A percentile compares a stretch with the other conserved stretches of the same genome.
Evolutionary conservation across 441 rosid species (phyloP).

Genomic region (Populus tomentosa): DNA sequence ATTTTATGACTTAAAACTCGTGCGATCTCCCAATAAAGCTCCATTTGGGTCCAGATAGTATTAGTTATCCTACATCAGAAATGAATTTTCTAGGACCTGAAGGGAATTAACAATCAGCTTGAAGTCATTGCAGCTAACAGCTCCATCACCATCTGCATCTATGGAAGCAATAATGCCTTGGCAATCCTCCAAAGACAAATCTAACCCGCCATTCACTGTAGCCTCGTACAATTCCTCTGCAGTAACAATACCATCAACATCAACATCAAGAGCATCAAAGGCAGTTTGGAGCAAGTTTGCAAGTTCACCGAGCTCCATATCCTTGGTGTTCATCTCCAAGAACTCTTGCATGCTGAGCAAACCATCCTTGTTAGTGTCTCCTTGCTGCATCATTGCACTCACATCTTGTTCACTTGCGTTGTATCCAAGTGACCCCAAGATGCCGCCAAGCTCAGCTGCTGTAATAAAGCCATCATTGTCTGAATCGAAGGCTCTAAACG

Average conservation of each 20-base stretch:
- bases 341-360: slow-evolving; percentile 51
- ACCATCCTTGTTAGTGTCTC: slow-evolving; percentile 45
- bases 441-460: slow-evolving; percentile 46
- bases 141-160: slow-evolving; percentile 53
- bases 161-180: slow-evolving; percentile 33
- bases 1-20: background rate
- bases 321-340: slow-evolving; percentile 53
- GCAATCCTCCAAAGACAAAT: slow-evolving; percentile 31
- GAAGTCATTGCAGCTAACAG: slow-evolving; percentile 37
- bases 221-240: slow-evolving; percentile 35
- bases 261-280: slow-evolving; percentile 26
- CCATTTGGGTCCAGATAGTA: background rate
- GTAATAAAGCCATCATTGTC: slow-evolving; percentile 50
- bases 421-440: slow-evolving; percentile 50
- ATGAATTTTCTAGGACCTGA: slow-evolving; percentile 2
- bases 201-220: slow-evolving; percentile 16
- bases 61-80: background rate
- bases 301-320: slow-evolving; percentile 36
- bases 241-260: slow-evolving; percentile 28
- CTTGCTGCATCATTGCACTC: slow-evolving; percentile 45
- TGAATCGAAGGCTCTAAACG: slow-evolving; percentile 54
- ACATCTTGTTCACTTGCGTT: slow-evolving; percentile 41
- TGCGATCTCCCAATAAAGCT: background rate
- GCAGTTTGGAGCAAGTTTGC: slow-evolving; percentile 24
- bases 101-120: slow-evolving; percentile 32